Conservation (phyloP, 129 eudicot genomes). For the Kitagawia praeruptora region DNA sequence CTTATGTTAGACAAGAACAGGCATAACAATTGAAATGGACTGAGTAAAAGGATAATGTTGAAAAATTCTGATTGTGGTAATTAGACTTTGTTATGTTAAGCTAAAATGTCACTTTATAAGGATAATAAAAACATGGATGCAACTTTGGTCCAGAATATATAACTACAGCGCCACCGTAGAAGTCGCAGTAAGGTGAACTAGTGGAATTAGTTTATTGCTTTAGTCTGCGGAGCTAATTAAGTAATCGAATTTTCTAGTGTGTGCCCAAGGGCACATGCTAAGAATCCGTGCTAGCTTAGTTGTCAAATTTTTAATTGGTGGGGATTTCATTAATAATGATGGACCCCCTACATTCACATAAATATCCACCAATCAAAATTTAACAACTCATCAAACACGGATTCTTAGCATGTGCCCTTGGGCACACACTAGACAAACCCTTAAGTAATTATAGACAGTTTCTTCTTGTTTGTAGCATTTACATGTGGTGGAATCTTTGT, state of each 20-base stretch:
- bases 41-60: not conserved
- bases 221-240: not conserved
- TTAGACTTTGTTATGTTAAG: not conserved
- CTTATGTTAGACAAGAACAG: not conserved
- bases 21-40: not conserved
- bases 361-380: too few relatives aligned
- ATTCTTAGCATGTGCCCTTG: too few relatives aligned
- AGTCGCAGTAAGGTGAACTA: not conserved
- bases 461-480: not conserved
- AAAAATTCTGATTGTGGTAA: too few relatives aligned
- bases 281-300: too few relatives aligned
- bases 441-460: not conserved
- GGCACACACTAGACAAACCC: too few relatives aligned
- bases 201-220: not conserved
- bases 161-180: not conserved
- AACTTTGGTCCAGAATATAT: not conserved
- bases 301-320: too few relatives aligned
- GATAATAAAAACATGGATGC: not conserved
- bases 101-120: not conserved
- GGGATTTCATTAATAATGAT: too few relatives aligned
- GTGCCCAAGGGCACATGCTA: too few relatives aligned
- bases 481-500: not conserved
- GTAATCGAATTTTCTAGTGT: too few relatives aligned
- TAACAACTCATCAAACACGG: too few relatives aligned
- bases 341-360: too few relatives aligned